Conservation (phyloP, 164 flowering plant genomes). For the Chimonanthus praecox region DNA sequence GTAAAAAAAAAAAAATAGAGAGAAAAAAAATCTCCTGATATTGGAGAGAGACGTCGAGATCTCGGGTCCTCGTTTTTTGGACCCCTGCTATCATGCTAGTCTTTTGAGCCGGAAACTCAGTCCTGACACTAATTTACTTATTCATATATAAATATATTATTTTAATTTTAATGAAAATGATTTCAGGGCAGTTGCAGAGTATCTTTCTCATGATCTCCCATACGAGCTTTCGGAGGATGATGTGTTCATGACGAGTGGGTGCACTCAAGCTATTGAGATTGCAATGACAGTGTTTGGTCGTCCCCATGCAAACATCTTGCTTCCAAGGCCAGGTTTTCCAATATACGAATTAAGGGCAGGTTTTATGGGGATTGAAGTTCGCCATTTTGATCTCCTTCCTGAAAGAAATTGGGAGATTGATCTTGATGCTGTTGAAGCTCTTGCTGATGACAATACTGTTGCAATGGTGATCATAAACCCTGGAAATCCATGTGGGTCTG, state of each 20-base stretch:
- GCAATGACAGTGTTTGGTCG: constrained; percentile 55
- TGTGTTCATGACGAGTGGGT: constrained; percentile 77
- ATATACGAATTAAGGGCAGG: constrained; percentile 67
- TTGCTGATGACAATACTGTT: constrained; percentile 85
- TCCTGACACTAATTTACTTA: no score
- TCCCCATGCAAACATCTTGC: constrained; percentile 80
- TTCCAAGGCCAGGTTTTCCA: constrained; percentile 90
- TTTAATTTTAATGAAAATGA: neutral
- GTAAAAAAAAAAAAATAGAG: no score
- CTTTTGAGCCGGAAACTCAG: no score
- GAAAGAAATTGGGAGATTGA: constrained; percentile 79
- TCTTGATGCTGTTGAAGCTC: constrained; percentile 55
- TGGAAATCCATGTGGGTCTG: constrained; percentile 93
- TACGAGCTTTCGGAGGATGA: constrained; percentile 58
- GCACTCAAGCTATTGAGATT: constrained; percentile 84
- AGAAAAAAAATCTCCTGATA: no score
- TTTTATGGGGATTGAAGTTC: constrained; percentile 53
- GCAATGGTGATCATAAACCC: constrained; percentile 86
- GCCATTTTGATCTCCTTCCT: constrained; percentile 76
- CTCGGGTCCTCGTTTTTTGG: no score
- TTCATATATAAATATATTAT: neutral
- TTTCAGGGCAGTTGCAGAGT: constrained; percentile 69
- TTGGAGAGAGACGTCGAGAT: no score
- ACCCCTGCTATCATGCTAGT: no score
- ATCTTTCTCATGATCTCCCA: constrained; percentile 70